Conservation (phyloP, 2,329 filamentous ascomycete genomes). For the Leptographium procerum region DNA sequence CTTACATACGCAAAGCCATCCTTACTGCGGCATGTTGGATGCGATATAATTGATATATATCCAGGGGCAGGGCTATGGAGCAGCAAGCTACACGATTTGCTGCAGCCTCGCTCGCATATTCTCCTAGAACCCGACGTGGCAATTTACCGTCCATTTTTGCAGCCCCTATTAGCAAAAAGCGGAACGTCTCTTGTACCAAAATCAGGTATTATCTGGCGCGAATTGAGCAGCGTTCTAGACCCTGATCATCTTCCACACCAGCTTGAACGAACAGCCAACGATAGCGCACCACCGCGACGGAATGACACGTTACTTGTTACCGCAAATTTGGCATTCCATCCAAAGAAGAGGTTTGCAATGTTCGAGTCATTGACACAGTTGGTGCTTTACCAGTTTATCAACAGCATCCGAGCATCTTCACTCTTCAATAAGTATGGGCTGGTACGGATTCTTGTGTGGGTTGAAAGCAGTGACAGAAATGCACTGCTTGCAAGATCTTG, state of each 20-base stretch:
- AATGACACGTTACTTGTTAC: constrained; percentile 68
- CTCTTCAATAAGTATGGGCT: constrained; percentile 67
- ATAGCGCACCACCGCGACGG: constrained; percentile 30
- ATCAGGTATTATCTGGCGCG: constrained; percentile 47
- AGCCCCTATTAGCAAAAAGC: constrained; percentile 39
- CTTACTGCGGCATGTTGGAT: constrained; percentile 59
- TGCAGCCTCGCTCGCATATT: constrained; percentile 73
- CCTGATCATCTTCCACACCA: constrained; percentile 45
- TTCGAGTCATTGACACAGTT: constrained; percentile 47
- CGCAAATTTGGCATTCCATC: constrained; percentile 50
- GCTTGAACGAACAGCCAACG: constrained; percentile 23
- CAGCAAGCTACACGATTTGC: constrained; percentile 55
- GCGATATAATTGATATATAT: constrained; percentile 79
- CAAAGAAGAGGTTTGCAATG: constrained; percentile 34
- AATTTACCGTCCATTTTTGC: constrained; percentile 49
- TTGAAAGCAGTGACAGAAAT: constrained; percentile 47
- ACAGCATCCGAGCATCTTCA: constrained; percentile 42
- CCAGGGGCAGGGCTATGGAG: constrained; percentile 75
- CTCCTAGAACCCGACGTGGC: constrained; percentile 62
- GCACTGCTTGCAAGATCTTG: constrained; percentile 49
- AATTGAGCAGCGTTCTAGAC: constrained; percentile 43
- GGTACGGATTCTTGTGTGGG: constrained; percentile 69
- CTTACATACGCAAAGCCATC: constrained; percentile 57
- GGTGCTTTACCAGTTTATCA: constrained; percentile 50
- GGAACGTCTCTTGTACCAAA: constrained; percentile 40